Base-by-base conservation (phyloP, 2,329 filamentous ascomycete genomes). In the Pseudogymnoascus sp. region DNA sequence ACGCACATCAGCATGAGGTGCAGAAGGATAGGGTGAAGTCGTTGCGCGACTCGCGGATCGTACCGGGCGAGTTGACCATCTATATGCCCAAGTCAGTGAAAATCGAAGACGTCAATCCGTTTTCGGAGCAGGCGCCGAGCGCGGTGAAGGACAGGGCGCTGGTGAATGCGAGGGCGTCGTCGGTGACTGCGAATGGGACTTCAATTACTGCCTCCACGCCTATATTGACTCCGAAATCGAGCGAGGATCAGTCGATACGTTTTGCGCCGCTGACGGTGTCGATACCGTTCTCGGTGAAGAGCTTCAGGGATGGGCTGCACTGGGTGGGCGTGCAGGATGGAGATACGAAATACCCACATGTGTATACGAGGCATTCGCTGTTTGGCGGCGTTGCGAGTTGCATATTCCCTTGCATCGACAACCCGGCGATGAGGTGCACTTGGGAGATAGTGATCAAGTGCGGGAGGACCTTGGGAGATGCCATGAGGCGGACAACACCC, bases 401-500 rank as follows among this genome's bases (percentile, higher is more conserved):
- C 69, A 85, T 97, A 25, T 99, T 99, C 70, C 95, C 95, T 0
- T 97, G 95, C 73, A 82, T 97, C 61, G 95, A 99, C 73, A 90
- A 96, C 72, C 85, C 89, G 23, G 86, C 87, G 36, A 88, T 90
- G 63, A 84, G 91, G 63, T 93, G 88, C 71, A 87, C 88, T 9
- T 99, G 95, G 90, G 91, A 92, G 63, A 82, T 99, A 60, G 90
- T 90, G 1, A 88, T 99, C 71, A 91, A 88, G 64, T 93, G 88
- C 69, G 91, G 93, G 9, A 85, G 89, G 60, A 96, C 93, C 0
- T 79, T 99, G 0, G 93, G 93, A 4, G 92, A 97, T 77, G 89
- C 84, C 11, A 78, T 88, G 14, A 73, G 70, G 65, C 42, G 78
- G 76, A 68, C 80, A 80, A 69, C 78, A 78, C 12, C 72, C 77